These are phyloP conservation scores for Puccinia polysora DNA, from an alignment of 1,284 basidiomycete genomes.

Conservation along the genomic window DNA sequence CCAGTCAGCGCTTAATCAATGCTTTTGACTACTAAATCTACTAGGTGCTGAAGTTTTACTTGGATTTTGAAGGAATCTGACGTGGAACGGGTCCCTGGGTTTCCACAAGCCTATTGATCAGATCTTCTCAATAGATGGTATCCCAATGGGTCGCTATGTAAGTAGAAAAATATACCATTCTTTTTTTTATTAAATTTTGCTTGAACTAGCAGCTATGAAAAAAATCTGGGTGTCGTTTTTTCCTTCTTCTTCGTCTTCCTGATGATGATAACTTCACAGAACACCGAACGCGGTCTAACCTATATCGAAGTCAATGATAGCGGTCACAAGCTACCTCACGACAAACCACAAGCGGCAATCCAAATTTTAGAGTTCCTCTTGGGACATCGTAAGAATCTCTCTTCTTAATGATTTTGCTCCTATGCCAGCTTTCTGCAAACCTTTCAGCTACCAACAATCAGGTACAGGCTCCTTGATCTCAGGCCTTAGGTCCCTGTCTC, in stretches of 20 bases:
- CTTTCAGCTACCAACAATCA: too few species aligned
- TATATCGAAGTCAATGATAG: slow-evolving; percentile 4
- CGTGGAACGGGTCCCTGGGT: slow-evolving; percentile 50
- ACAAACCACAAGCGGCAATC: slow-evolving; percentile 48
- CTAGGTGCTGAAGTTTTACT: background rate
- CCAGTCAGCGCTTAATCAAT: background rate
- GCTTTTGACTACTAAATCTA: background rate
- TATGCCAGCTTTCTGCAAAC: too few species aligned
- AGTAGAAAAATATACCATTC: too few species aligned
- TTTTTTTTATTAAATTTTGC: background rate
- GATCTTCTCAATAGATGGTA: slow-evolving; percentile 44
- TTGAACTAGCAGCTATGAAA: too few species aligned
- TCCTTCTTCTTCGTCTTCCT: background rate
- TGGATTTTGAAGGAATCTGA: slow-evolving; percentile 51
- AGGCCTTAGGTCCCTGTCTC: too few species aligned
- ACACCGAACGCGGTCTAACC: slow-evolving; percentile 4
- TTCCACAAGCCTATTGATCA: slow-evolving; percentile 47
- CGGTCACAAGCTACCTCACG: slow-evolving; percentile 51
- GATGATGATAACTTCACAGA: background rate
- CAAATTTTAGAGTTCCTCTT: slow-evolving; percentile 49
- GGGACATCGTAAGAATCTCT: slow-evolving; percentile 45
- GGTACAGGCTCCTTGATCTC: too few species aligned
- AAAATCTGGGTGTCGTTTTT: too few species aligned
- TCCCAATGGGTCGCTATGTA: background rate
- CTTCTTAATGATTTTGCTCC: too few species aligned